Evolutionary conservation across 768 basidiomycete genomes (phyloP).

Genomic region (Hypholoma sublateritium): DNA sequence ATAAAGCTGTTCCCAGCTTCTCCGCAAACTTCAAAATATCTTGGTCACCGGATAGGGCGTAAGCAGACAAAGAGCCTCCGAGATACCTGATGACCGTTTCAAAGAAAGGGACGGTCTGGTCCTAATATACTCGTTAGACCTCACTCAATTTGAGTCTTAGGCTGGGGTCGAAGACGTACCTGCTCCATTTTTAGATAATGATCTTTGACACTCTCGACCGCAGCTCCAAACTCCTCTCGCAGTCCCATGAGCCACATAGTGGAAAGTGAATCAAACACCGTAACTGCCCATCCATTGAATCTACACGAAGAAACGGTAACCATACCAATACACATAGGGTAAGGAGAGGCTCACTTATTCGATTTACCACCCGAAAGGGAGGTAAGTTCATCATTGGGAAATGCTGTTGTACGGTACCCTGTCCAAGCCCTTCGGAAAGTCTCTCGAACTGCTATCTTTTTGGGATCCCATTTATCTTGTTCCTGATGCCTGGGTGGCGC

Average conservation of each 20-base stretch:
- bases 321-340: not conserved
- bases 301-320: conserved; percentile 27
- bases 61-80: conserved; percentile 77
- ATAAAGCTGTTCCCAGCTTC: conserved; percentile 60
- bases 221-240: conserved; percentile 60
- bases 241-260: conserved; percentile 83
- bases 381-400: conserved; percentile 55
- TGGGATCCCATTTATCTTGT: not conserved
- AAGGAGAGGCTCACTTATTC: conserved; percentile 48
- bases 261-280: conserved; percentile 79
- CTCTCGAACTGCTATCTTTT: conserved; percentile 37
- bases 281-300: conserved; percentile 75
- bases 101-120: conserved; percentile 51
- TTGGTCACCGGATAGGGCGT: conserved; percentile 64
- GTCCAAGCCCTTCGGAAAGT: conserved; percentile 64
- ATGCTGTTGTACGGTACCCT: conserved; percentile 52
- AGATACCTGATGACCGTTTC: conserved; percentile 79
- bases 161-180: conserved; percentile 11
- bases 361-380: conserved; percentile 48
- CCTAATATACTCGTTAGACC: conserved; percentile 13
- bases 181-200: conserved; percentile 38
- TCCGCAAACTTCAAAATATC: conserved; percentile 63
- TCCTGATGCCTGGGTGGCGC: not conserved
- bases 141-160: not conserved
- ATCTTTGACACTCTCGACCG: conserved; percentile 49